Evolutionary conservation across 2,329 filamentous ascomycete species (phyloP), one percentile per base, ranked within the genome.

Genomic region (Elsinoe arachidis): DNA sequence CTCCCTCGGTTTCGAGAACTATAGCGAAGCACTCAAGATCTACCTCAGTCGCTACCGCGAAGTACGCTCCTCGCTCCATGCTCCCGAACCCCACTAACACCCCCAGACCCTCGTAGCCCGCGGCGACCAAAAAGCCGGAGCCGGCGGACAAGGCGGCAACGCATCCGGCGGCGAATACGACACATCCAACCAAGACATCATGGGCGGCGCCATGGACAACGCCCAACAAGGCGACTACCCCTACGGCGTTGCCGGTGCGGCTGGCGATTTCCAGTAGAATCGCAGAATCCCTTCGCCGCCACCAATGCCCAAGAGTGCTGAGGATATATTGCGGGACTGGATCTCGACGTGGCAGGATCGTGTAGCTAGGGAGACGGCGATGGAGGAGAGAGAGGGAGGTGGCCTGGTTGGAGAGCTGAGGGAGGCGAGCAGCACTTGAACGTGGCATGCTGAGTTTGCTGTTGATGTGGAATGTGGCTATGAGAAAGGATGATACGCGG

Each of bases 41-140:
- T 99, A 99, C 72, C 81, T 99, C 41, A 90, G 91, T 60, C 93
- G 96, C 71, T 99, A 97, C 74, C 86, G 93, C 73, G 93, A 99
- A 82, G 93, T 97, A 81, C 10, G 12, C 23, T 12, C 17, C 39
- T 21, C 34, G 10, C 15, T 5, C 6, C 21, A 35, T 41, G 17
- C 7, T 12, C 15, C 15, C 9, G 30, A 14, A 19, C 34, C 12
- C 23, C 4, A 37, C 70, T 77, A 72, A 76, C 72, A 73, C 74
- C 72, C 71, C 71, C 75, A 92, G 85, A 90, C 87, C 63, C 86
- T 93, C 75, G 87, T 89, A 64, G 86, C 87, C 73, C 79, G 86
- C 65, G 84, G 84, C 57, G 79, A 81, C 69, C 81, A 83, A 72
- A 79, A 81, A 68, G 78, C 78, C 60, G 67, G 74, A 57, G 15